Evolutionary conservation across 805 yeast species (phyloP).

Genomic region (Myxozyma udenii): DNA sequence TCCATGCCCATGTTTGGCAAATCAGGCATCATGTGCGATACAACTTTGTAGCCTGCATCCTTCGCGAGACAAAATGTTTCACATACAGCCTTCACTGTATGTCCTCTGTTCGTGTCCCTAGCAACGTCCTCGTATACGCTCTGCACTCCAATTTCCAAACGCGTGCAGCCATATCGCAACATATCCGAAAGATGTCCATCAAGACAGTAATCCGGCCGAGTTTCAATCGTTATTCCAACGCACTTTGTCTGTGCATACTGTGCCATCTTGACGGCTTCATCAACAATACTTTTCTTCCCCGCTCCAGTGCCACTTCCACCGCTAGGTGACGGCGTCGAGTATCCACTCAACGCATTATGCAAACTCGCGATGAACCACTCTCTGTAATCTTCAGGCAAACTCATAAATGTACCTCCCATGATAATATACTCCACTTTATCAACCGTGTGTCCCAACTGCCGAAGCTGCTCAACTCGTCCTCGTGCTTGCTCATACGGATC

Average conservation of each 20-base stretch:
- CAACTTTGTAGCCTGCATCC: conserved; percentile 97
- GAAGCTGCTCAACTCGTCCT: conserved; percentile 92
- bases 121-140: conserved; percentile 98
- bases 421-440: conserved; percentile 97
- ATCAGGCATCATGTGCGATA: conserved; percentile 99
- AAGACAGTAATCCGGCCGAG: conserved; percentile 97
- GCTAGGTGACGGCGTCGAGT: conserved; percentile 51
- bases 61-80: conserved; percentile 95
- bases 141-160: conserved; percentile 96
- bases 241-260: conserved; percentile 95
- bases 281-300: conserved; percentile 43
- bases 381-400: conserved; percentile 82
- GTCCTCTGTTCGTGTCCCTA: conserved; percentile 96
- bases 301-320: conserved; percentile 3
- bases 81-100: conserved; percentile 92
- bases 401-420: conserved; percentile 99
- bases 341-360: conserved; percentile 94
- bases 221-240: conserved; percentile 97
- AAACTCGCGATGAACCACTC: conserved; percentile 84
- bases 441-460: conserved; percentile 92
- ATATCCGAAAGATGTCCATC: conserved; percentile 92
- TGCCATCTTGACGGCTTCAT: conserved; percentile 85
- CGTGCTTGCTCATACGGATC: conserved; percentile 98
- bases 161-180: conserved; percentile 94
- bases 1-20: conserved; percentile 98